Conservation (phyloP, 768 basidiomycete species). For the Kwoniella newhampshirensis region DNA sequence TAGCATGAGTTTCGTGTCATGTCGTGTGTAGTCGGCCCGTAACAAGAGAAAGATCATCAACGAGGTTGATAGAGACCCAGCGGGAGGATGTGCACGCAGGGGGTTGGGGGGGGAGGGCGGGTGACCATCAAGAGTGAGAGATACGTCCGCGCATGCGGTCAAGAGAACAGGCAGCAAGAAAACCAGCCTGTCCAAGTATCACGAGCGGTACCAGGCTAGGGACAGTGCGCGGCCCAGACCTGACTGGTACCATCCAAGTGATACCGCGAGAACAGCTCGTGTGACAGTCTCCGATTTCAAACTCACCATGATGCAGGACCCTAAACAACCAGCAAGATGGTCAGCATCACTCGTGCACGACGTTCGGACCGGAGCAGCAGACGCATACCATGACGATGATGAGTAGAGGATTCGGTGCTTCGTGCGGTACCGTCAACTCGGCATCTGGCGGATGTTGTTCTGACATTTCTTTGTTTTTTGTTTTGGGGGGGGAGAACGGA, state of each 20-base stretch:
- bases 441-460: conserved; percentile 5
- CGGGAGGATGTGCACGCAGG: background rate
- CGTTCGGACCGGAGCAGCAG: background rate
- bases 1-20: background rate
- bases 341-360: too few species aligned
- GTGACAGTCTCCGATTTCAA: too few species aligned
- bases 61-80: background rate
- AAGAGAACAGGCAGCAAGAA: too few species aligned
- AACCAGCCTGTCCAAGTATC: too few species aligned
- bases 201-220: too few species aligned
- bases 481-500: too few species aligned
- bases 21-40: background rate
- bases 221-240: too few species aligned
- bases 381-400: conserved; percentile 56
- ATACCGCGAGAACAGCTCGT: too few species aligned
- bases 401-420: conserved; percentile 48
- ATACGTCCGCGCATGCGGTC: too few species aligned
- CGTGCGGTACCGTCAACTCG: conserved; percentile 44
- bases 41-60: background rate
- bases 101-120: too few species aligned
- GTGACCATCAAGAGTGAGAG: too few species aligned
- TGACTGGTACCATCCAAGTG: too few species aligned
- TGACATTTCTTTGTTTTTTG: background rate
- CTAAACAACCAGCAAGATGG: conserved; percentile 42
- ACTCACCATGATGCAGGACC: conserved; percentile 47